Evolutionary conservation across 2,329 filamentous ascomycete genomes (phyloP).

Genomic region (Penicillium sp.): DNA sequence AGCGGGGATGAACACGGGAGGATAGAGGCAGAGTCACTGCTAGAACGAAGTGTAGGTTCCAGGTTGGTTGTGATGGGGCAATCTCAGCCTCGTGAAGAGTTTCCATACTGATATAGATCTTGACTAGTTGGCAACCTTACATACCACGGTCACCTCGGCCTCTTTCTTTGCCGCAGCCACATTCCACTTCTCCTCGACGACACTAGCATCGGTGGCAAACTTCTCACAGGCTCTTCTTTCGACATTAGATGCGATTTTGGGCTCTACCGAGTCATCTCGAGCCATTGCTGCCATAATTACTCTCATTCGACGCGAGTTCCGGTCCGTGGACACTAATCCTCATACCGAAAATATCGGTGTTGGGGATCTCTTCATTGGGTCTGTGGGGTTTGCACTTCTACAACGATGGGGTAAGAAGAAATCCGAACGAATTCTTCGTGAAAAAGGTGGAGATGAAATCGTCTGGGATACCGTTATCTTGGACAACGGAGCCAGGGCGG

Average conservation of each 20-base stretch:
- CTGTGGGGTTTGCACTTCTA: slow-evolving; percentile 50
- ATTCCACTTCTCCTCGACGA: slow-evolving; percentile 51
- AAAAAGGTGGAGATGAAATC: slow-evolving; percentile 48
- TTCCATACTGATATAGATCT: slow-evolving; percentile 13
- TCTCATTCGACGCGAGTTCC: slow-evolving; percentile 50
- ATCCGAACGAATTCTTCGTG: slow-evolving; percentile 45
- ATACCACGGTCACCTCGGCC: slow-evolving; percentile 50
- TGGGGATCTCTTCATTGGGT: slow-evolving; percentile 49
- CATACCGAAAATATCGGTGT: slow-evolving; percentile 46
- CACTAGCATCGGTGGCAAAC: slow-evolving; percentile 47
- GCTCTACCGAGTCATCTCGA: slow-evolving; percentile 54
- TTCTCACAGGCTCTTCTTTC: slow-evolving; percentile 51
- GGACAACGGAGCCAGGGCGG: slow-evolving; percentile 50
- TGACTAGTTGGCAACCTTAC: slow-evolving; percentile 45
- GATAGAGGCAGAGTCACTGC: slow-evolving; percentile 47
- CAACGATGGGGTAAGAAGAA: slow-evolving; percentile 52
- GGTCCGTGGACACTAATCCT: slow-evolving; percentile 37
- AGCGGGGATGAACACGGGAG: slow-evolving; percentile 54
- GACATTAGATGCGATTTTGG: slow-evolving; percentile 51
- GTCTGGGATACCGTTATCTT: slow-evolving; percentile 55
- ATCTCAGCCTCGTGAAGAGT: background rate
- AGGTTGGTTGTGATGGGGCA: background rate
- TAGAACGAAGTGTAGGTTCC: slow-evolving; percentile 50
- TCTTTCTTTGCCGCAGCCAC: slow-evolving; percentile 53
- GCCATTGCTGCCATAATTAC: slow-evolving; percentile 54